Base-by-base conservation (phyloP, 208 protist species). In the Trypanosoma melophagium region DNA sequence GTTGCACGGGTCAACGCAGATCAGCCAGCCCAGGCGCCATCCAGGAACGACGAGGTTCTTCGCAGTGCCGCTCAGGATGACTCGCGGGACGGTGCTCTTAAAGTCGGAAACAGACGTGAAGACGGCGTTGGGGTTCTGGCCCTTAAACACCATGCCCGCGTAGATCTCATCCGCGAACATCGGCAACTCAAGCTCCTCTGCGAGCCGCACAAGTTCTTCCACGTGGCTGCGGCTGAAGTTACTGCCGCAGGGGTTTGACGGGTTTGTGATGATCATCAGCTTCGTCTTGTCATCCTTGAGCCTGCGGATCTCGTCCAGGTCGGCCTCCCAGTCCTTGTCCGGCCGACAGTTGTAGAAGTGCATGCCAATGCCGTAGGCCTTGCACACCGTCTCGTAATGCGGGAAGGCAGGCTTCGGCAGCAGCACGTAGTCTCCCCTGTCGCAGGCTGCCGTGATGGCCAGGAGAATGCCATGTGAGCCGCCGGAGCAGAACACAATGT, bases 101-200 rank as follows among this genome's bases (percentile, higher is more conserved):
- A 98, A 81, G 56, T 81, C 74, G 42, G 90, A 89, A 28, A 97
- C 74, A 49, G 89, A 91, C 54, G 76, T 74, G 69, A 97, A 98
- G 40, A 54, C n/a, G n/a, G n/a, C n/a, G n/a, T n/a, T n/a, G n/a
- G n/a, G n/a, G n/a, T n/a, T 57, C n/a, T 56, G 38, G 22, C 83
- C 81, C 7, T 81, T 62, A 73, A 97, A 98, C 28, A 95, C 87
- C 80, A 98, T 88, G 44, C 94, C 90, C 7, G 85, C 90, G 87
- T 98, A 98, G 53, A 98, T 97, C 71, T 98, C 97, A 61, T 98
- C 97, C 13, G 90, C 71, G 52, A 98, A 93, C 62, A 98, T 91
- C n/a, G 94, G 93, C n/a, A 98, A 56, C 47, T 84, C 54, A 66
- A 93, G 76, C 56, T 92, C 69, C 65, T 95, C 78, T 12, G 92